phyloP scores from a whole-genome alignment of 768 basidiomycete species.

The Tylopilus vinaceipallidus region DNA sequence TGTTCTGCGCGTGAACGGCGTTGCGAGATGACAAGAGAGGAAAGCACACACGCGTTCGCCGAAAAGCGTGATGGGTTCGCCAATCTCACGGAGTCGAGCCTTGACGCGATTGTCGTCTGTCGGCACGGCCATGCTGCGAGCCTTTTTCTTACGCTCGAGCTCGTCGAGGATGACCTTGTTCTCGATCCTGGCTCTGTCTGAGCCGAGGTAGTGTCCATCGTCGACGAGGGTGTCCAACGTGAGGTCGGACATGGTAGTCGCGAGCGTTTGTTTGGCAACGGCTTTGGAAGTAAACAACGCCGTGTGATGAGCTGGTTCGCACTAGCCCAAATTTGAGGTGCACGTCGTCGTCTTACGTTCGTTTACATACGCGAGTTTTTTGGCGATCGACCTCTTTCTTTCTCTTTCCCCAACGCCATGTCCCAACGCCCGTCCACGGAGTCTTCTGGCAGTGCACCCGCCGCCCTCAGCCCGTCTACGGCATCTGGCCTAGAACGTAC shows the following conservation, averaged over 20 bases:
- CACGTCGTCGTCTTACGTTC: slow-evolving; percentile 32
- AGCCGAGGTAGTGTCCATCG: slow-evolving; percentile 72
- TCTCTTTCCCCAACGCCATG: slow-evolving; percentile 18
- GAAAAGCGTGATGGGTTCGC: slow-evolving; percentile 96
- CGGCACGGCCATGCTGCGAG: slow-evolving; percentile 89
- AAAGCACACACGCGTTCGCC: slow-evolving; percentile 85
- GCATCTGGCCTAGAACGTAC: slow-evolving; percentile 26
- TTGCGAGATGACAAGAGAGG: not conserved
- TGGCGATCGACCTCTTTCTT: slow-evolving; percentile 11
- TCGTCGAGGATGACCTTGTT: slow-evolving; percentile 90
- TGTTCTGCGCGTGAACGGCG: slow-evolving; percentile 34
- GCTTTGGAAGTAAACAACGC: slow-evolving; percentile 34
- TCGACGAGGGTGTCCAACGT: slow-evolving; percentile 75
- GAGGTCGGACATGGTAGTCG: slow-evolving; percentile 63
- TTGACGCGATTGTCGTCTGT: slow-evolving; percentile 96
- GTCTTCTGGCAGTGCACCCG: slow-evolving; percentile 18
- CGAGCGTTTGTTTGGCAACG: slow-evolving; percentile 35
- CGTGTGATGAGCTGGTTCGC: not conserved
- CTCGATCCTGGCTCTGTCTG: slow-evolving; percentile 73
- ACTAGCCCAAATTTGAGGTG: not conserved
- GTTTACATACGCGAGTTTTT: slow-evolving; percentile 7
- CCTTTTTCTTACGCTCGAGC: slow-evolving; percentile 96
- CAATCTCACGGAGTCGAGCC: slow-evolving; percentile 85
- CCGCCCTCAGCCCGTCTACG: slow-evolving; percentile 16
- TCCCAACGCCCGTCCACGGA: slow-evolving; percentile 32